Evolutionary conservation across 2,329 filamentous ascomycete species (phyloP), one percentile per base, ranked within the genome.

Genomic region (Niveomyces coronatus): DNA sequence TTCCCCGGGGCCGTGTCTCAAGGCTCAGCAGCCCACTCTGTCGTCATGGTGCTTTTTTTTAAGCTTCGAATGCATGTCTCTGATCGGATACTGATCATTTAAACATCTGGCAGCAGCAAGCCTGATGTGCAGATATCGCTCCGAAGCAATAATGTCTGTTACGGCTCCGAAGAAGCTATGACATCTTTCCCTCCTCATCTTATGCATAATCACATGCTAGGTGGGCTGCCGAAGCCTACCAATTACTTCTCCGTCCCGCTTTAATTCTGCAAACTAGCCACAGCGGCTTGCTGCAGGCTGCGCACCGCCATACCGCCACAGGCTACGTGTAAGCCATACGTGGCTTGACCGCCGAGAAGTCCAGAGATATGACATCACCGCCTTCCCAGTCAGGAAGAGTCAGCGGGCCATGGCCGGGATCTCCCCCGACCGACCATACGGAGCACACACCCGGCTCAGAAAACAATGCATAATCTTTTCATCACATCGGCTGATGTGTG

Each of bases 1-100:
- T n/a, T n/a, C n/a, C n/a, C n/a, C n/a, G n/a, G n/a, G n/a, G n/a
- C n/a, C n/a, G n/a, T n/a, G n/a, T n/a, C n/a, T n/a, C n/a, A n/a
- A 35, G 37, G 24, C 23, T 29, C 31, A 16, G 26, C 36, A 33
- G 37, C 31, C 37, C 37, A 20, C 37, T 34, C 16, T 39, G 31
- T 39, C 37, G 37, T 39, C 37, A 39, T 39, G n/a, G 37, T 39
- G 37, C 37, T 28, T 39, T n/a, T n/a, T n/a, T n/a, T n/a, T 18
- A 14, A 26, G 24, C 31, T 31, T 39, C 18, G 30, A 34, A 39
- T 24, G 37, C 37, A 39, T 35, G 37, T 39, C 37, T 39, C 37
- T 39, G 37, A 39, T 39, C 31, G 31, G 31, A 35, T 28, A 17
- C 22, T 38, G 29, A 5, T 30, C 24, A 18, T 24, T 4, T 18